phyloP scores from a whole-genome alignment of 108 stramenopile species.

The Cylindrotheca closterium region DNA sequence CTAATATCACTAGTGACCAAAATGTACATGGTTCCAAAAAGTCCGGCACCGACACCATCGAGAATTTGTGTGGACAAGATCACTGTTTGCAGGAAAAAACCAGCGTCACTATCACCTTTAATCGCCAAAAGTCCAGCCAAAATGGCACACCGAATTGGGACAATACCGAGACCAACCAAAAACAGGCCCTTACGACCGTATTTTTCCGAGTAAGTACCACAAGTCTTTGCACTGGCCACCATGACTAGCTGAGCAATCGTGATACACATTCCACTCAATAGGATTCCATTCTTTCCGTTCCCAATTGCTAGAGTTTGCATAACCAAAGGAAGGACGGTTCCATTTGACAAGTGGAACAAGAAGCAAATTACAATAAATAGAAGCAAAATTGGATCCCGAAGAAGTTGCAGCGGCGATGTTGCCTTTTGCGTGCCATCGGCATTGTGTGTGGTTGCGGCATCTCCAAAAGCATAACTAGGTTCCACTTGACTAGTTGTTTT shows the following conservation, averaged over 20 bases:
- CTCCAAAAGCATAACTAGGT: conserved; percentile 66
- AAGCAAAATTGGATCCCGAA: conserved; percentile 76
- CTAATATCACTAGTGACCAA: conserved; percentile 86
- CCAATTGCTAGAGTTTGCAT: conserved; percentile 88
- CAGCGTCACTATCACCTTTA: conserved; percentile 37
- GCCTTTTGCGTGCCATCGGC: conserved; percentile 33
- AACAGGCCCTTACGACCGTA: conserved; percentile 84
- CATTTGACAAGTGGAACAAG: conserved; percentile 83
- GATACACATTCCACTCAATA: conserved; percentile 86
- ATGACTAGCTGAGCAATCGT: conserved; percentile 84
- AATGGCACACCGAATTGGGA: conserved; percentile 81
- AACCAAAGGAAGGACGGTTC: conserved; percentile 83
- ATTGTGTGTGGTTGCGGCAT: conserved; percentile 20
- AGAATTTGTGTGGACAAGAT: conserved; percentile 85
- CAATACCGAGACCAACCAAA: conserved; percentile 73
- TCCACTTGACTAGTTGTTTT: conserved; percentile 13
- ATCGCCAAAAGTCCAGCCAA: conserved; percentile 52
- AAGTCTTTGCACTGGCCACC: conserved; percentile 76
- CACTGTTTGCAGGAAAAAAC: conserved; percentile 46
- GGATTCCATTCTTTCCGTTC: conserved; percentile 68
- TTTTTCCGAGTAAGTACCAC: conserved; percentile 76
- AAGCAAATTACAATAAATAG: conserved; percentile 75
- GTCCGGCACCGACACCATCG: conserved; percentile 88
- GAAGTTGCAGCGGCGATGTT: conserved; percentile 65
- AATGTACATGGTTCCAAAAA: conserved; percentile 91